Base-by-base conservation (phyloP, 306 rosid species). In the Dryas octopetala region DNA sequence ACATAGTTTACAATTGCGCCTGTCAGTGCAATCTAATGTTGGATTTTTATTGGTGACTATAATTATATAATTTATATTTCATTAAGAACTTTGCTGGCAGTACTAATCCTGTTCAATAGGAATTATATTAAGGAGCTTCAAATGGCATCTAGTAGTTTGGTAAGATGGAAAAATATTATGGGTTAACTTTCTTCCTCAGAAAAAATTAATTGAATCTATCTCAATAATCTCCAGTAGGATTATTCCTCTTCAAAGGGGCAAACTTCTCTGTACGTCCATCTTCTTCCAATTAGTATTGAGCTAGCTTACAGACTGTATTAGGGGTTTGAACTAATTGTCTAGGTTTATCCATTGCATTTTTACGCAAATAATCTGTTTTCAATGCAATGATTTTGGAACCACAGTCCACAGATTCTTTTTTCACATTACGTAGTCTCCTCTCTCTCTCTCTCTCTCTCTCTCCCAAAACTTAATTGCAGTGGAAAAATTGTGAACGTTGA, bases 401-500 rank as follows among this genome's bases (percentile, higher is more conserved):
- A 60, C 28, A 7, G 1, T 65, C 45, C 15, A 45, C 70, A n/a
- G 5, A 19, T 14, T 55, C 26, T 47, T 5, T 32, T 62, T 16
- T 51, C 10, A 0, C 32, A 40, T 49, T 70, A 15, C 10, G 47
- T 12, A 12, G 14, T 71, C 2, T 41, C 57, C 15, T 46, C 69
- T 70, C 23, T 75, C 4, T 26, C 23, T 23, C 43, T 26, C 23
- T 23, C 43, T 19, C 19, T 19, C 19, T 19, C 19, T 11, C 16
- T 7, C 65, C 43, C 19, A 69, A 26, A 43, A 49, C 49, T 61
- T 57, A 45, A 62, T 80, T 79, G 87, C 96, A 95, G 97, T 79
- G 99, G 99, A 19, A 82, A 92, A 62, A 89, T 95, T 81, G 65
- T 90, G 87, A 83, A 89, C 62, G 84, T 95, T 71, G 97, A 90